These are phyloP conservation scores for Nakazawaea holstii DNA, from an alignment of 805 yeast genomes.

Conservation along the genomic window DNA sequence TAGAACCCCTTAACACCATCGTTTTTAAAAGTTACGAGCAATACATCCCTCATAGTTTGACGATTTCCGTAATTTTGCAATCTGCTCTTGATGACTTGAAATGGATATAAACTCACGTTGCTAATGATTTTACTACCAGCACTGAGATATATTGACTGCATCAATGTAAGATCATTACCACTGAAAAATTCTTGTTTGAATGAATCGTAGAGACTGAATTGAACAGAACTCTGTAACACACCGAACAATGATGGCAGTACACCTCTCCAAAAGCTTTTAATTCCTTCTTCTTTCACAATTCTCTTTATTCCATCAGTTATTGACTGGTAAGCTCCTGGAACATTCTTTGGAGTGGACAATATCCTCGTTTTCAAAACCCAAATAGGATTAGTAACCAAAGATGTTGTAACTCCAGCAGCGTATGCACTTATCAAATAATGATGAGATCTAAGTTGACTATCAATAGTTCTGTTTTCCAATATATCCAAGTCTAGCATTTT, in stretches of 20 bases:
- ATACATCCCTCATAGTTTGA: constrained; percentile 27
- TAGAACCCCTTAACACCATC: constrained; percentile 73
- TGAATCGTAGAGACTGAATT: constrained; percentile 81
- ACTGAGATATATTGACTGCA: constrained; percentile 61
- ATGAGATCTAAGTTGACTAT: constrained; percentile 31
- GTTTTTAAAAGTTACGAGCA: constrained; percentile 30
- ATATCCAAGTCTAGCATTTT: constrained; percentile 14
- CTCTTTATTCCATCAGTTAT: constrained; percentile 47
- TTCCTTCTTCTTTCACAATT: constrained; percentile 52
- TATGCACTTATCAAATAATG: constrained; percentile 53
- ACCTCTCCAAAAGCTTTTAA: constrained; percentile 65
- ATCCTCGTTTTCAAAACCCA: constrained; percentile 95
- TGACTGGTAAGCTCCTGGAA: constrained; percentile 52
- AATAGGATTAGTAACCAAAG: constrained; percentile 81
- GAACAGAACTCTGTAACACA: constrained; percentile 86
- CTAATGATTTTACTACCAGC: constrained; percentile 65
- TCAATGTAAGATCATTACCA: constrained; percentile 32
- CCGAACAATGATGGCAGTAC: constrained; percentile 59
- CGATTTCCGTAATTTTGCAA: constrained; percentile 46
- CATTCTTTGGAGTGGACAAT: constrained; percentile 45
- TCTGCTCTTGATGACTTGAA: constrained; percentile 75
- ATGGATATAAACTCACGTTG: constrained; percentile 69
- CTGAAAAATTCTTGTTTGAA: constrained; percentile 39
- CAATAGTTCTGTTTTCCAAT: constrained; percentile 16
- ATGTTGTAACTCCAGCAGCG: constrained; percentile 70